phyloP scores from a whole-genome alignment of 2,329 filamentous ascomycete species.

The Beauveria brongniartii region DNA sequence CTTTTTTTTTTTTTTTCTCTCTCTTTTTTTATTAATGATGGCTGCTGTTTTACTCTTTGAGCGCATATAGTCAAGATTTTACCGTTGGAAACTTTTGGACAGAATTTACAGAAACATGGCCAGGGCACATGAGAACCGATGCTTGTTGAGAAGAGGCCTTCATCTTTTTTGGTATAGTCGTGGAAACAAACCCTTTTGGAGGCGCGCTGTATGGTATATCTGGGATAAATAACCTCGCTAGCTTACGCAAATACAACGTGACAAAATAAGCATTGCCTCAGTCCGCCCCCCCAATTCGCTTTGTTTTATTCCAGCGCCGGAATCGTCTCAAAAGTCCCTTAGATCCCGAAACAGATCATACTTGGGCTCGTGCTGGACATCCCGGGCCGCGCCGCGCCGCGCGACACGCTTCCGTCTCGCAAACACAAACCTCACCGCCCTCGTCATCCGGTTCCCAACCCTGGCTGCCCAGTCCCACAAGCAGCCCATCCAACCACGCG shows the following conservation, averaged over 20 bases:
- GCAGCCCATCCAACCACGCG: not conserved
- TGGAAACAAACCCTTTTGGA: not conserved
- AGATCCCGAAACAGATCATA: no score
- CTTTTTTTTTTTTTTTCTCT: not conserved
- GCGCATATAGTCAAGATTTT: not conserved
- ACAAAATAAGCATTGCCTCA: not conserved
- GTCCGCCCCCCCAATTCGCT: not conserved
- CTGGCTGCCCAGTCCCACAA: not conserved
- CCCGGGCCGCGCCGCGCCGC: no score
- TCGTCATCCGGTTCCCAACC: not conserved
- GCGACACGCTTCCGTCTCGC: no score
- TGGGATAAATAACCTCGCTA: not conserved
- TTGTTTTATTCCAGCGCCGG: no score
- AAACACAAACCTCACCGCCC: not conserved
- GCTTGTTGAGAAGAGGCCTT: not conserved
- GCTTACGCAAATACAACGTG: not conserved
- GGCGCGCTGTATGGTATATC: not conserved
- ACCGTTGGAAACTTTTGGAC: not conserved
- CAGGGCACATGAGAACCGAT: not conserved
- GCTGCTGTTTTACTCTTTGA: not conserved
- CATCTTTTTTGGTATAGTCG: not conserved
- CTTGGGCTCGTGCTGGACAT: no score
- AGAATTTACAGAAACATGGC: not conserved
- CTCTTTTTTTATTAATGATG: not conserved
- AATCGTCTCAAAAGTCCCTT: no score